These are phyloP conservation scores for Lentithecium fluviatile DNA, from an alignment of 495 filamentous ascomycete genomes.

Conservation along the genomic window DNA sequence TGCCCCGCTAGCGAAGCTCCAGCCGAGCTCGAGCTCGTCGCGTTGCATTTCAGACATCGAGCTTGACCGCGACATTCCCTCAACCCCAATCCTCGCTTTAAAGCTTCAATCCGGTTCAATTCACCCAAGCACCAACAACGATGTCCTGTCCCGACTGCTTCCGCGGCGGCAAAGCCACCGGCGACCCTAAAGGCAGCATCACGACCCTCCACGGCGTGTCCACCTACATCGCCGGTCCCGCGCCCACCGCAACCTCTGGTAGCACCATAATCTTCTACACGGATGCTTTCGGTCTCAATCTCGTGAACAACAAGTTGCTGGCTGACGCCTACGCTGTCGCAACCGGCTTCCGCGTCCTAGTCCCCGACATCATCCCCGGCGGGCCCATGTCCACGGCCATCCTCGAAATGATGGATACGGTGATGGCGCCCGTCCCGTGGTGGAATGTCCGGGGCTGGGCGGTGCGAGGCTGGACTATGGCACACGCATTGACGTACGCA, in stretches of 20 bases:
- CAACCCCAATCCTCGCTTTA: not conserved
- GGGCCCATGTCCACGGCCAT: constrained; percentile 12
- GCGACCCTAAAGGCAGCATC: constrained; percentile 15
- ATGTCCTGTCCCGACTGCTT: constrained; percentile 36
- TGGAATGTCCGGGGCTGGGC: constrained; percentile 21
- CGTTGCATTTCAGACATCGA: no score
- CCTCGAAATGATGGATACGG: constrained; percentile 21
- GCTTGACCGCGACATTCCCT: no score
- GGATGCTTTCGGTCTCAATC: constrained; percentile 30
- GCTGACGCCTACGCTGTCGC: constrained; percentile 28
- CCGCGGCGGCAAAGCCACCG: constrained; percentile 17
- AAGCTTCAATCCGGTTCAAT: not conserved
- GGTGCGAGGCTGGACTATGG: not conserved
- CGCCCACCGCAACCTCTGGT: constrained; percentile 5
- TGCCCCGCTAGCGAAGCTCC: no score
- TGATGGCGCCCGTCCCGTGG: constrained; percentile 8
- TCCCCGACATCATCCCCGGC: constrained; percentile 33
- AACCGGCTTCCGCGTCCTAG: constrained; percentile 28
- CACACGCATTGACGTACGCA: not conserved
- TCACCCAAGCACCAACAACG: not conserved
- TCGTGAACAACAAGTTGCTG: constrained; percentile 34
- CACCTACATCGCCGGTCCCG: constrained; percentile 26
- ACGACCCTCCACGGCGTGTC: constrained; percentile 14
- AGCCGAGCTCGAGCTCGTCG: no score
- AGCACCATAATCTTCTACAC: constrained; percentile 30